phyloP scores from a whole-genome alignment of 2,329 filamentous ascomycete species.

The Alternaria ventricosa region DNA sequence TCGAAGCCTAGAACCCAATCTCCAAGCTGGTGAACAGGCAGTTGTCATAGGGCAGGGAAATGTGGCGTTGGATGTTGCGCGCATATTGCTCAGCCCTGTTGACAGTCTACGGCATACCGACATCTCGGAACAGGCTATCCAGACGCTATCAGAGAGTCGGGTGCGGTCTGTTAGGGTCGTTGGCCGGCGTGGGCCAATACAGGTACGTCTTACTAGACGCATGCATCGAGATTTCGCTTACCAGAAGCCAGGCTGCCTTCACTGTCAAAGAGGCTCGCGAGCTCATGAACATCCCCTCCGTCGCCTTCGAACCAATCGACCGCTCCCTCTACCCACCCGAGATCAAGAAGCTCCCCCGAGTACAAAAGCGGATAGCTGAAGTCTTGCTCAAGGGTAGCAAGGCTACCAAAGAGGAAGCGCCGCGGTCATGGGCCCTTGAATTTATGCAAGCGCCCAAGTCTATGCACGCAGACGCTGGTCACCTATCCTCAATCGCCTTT shows the following conservation, averaged over 20 bases:
- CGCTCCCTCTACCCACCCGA: conserved; percentile 70
- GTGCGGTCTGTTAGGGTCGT: conserved; percentile 85
- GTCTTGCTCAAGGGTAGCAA: conserved; percentile 77
- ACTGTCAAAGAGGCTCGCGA: conserved; percentile 95
- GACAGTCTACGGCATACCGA: conserved; percentile 80
- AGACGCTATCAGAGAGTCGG: conserved; percentile 72
- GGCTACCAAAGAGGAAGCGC: conserved; percentile 55
- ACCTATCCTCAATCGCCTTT: conserved; percentile 72
- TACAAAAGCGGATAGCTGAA: conserved; percentile 78
- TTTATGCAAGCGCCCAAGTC: conserved; percentile 80
- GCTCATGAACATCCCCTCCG: conserved; percentile 75
- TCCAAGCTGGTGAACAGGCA: conserved; percentile 78
- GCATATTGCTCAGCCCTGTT: conserved; percentile 80
- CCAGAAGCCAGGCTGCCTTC: conserved; percentile 73
- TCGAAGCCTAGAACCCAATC: conserved; percentile 72
- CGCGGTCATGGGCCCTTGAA: conserved; percentile 81
- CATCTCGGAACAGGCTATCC: conserved; percentile 84
- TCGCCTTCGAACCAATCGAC: conserved; percentile 75
- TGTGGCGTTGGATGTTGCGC: conserved; percentile 90
- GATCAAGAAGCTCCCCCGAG: conserved; percentile 73
- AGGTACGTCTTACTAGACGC: conserved; percentile 59
- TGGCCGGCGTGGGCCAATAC: conserved; percentile 85
- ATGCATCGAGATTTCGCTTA: neutral
- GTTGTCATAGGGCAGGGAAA: conserved; percentile 95
- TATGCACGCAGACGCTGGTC: conserved; percentile 63